Base-by-base conservation (phyloP, 257 asterid species). In the Handroanthus guayacan region DNA sequence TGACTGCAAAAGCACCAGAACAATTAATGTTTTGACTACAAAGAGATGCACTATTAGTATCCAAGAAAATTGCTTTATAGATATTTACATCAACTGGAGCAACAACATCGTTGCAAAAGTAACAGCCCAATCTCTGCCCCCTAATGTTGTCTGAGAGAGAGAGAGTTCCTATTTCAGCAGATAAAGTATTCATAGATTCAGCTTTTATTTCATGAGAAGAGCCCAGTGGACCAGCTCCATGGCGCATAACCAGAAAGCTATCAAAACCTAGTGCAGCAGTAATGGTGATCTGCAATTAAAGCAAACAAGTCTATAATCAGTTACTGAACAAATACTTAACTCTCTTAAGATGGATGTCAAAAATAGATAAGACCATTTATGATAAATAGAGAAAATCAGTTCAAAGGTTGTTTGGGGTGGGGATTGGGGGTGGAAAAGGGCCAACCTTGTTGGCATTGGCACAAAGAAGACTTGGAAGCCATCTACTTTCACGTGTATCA, bases 181-280 rank as follows among this genome's bases (percentile, higher is more conserved):
- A 73, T 70, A 88, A 61, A 66, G 64, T 82, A 66, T 67, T 74
- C 78, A 9, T 4, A 69, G 63, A 76, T 80, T 82, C 87, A 61
- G 83, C 67, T 70, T 84, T 79, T 63, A 65, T 82, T 54, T 80
- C 76, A 55, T 65, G 81, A 73, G 78, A 57, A 72, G 83, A 47
- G 78, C 76, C 80, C 72, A 71, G 36, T n/a, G 97, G 96, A 72
- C 97, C 97, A 79, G 88, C 89, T 73, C 99, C 99, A 79, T 95
- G 99, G 39, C 98, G 96, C 99, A 95, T 91, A 70, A 95, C 99
- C 71, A 95, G 90, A 85, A 91, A 95, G 87, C 96, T 91, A 82
- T 93, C 99, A 64, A 95, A 95, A 51, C 99, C 99, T 36, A 95
- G 85, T n/a, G 96, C 98, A 62, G 98, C 97, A 69, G 92, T 87